Evolutionary conservation across 2,329 filamentous ascomycete species (phyloP), one percentile per base, ranked within the genome.

Genomic region (Hypoxylon sp.): DNA sequence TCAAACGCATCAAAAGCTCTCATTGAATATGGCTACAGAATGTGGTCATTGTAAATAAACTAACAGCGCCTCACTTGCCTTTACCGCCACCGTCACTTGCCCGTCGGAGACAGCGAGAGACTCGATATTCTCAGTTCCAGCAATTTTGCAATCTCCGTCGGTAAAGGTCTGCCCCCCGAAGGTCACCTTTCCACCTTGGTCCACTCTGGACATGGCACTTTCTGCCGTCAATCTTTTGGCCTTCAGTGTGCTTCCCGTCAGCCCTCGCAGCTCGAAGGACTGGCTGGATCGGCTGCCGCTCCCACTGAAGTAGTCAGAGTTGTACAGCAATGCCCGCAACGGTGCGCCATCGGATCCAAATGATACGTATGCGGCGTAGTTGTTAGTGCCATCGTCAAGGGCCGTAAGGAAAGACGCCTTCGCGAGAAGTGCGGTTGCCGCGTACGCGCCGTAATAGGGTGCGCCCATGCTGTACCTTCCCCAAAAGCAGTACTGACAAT

Each of bases 371-470:
- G 75, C 81, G 0, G 81, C 83, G 33, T 83, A 83, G 14, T 76
- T 73, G 0, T 69, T 78, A 7, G 60, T 75, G n/a, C 80, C 78
- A 22, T 76, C 77, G 57, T 86, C 84, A 16, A 85, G 73, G 0
- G 80, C 78, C 0, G 82, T 79, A 49, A 86, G 74, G 44, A 79
- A 72, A n/a, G 77, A 72, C 0, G 80, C 82, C 0, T 78, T 76
- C 1, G 81, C 80, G 26, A 85, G 71, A 0, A 82, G 73, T n/a
- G 81, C 78, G 1, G 80, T 78, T 1, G 83, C 82, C 2, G 80
- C 80, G 48, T 81, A 82, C 0, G 83, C 84, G 3, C 84, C 84
- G 59, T 83, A 85, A 70, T 85, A 86, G 0, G 84, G 83, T 0
- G 82, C 78, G 0, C 82, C 82, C 77, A 84, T 84, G 42, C 73